Conservation (phyloP, 148 eudicot genomes). For the Chenopodium quinoa region DNA sequence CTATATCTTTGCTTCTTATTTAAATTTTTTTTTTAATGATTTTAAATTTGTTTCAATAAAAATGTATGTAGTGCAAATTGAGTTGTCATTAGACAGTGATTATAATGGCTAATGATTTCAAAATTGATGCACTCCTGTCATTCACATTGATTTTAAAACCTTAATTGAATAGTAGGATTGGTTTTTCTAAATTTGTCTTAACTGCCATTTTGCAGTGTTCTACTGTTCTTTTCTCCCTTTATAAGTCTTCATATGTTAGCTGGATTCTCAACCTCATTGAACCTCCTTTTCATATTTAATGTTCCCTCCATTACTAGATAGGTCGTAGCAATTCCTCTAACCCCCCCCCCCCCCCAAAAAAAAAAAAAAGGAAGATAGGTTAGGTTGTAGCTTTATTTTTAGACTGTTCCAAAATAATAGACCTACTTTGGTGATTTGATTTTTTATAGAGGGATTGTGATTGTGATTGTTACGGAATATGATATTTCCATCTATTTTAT, state of each 20-base stretch:
- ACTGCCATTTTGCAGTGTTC: background rate
- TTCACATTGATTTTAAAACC: background rate
- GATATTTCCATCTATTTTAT: too few species aligned
- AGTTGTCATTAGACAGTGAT: conserved; percentile 27
- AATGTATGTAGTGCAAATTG: conserved; percentile 10
- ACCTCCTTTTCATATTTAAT: background rate
- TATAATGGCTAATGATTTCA: conserved; percentile 21
- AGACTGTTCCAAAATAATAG: too few species aligned
- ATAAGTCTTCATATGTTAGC: background rate
- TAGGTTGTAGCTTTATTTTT: too few species aligned
- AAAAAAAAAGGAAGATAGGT: too few species aligned
- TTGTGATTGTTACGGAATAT: too few species aligned
- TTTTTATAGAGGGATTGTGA: too few species aligned
- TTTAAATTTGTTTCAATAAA: background rate
- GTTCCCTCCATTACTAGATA: background rate
- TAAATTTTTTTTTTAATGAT: background rate
- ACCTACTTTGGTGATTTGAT: too few species aligned
- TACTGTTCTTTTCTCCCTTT: background rate
- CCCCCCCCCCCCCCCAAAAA: too few species aligned
- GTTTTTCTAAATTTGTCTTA: background rate
- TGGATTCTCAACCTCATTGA: background rate
- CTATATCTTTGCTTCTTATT: background rate
- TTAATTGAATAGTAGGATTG: background rate
- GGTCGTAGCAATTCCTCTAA: too few species aligned
- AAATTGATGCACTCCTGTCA: conserved; percentile 3